phyloP scores from a whole-genome alignment of 2,329 filamentous ascomycete genomes.

The Calonectria montana region DNA sequence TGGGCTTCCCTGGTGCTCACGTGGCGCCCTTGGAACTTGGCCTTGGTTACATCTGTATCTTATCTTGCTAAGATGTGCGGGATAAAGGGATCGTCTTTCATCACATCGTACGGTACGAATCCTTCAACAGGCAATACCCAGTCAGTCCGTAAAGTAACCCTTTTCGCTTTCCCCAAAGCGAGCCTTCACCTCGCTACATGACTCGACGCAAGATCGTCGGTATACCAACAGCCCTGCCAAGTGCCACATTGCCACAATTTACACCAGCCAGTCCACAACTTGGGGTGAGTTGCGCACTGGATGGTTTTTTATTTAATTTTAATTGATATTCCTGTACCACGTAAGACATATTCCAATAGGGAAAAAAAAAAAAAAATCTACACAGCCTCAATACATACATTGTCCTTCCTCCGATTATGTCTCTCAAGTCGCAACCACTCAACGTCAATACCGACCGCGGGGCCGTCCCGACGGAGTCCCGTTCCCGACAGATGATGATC shows the following conservation, averaged over 20 bases:
- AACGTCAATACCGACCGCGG: not conserved
- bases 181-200: not conserved
- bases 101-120: not conserved
- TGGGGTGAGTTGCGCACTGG: not conserved
- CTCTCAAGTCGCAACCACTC: not conserved
- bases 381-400: not conserved
- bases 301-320: not conserved
- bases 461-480: constrained; percentile 4
- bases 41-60: not conserved
- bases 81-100: not conserved
- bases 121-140: not conserved
- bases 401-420: not conserved
- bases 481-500: constrained; percentile 4
- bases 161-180: not conserved
- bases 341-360: not conserved
- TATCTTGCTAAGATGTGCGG: not conserved
- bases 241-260: not conserved
- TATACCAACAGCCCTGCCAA: not conserved
- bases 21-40: not conserved
- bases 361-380: not conserved
- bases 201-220: not conserved
- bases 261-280: not conserved
- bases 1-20: not conserved
- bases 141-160: not conserved
- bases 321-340: not conserved